These are phyloP conservation scores for Kodamaea fukazawae DNA, from an alignment of 805 yeast genomes.

Conservation along the genomic window DNA sequence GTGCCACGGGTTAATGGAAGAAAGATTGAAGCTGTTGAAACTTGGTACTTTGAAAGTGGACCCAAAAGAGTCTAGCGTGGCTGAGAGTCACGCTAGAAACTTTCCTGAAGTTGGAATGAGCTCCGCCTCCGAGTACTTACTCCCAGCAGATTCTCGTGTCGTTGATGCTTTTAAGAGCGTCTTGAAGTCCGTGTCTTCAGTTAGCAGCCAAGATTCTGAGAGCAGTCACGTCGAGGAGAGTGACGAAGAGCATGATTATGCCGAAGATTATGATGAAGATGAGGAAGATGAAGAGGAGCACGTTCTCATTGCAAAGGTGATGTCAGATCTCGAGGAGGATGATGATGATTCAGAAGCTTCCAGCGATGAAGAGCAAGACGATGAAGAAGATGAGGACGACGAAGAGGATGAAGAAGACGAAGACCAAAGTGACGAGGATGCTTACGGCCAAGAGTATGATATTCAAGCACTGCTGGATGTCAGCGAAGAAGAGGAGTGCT, in stretches of 20 bases:
- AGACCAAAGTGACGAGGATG: background rate
- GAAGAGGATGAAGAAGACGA: constrained; percentile 4
- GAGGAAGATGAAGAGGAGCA: constrained; percentile 8
- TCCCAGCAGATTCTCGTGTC: no score
- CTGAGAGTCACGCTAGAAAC: background rate
- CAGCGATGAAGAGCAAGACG: background rate
- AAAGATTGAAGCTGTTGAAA: constrained; percentile 6
- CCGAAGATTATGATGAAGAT: background rate
- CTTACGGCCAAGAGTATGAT: background rate
- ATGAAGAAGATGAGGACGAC: constrained; percentile 3
- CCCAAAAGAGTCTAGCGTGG: background rate
- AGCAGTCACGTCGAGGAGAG: constrained; percentile 2
- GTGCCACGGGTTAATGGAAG: constrained; percentile 10
- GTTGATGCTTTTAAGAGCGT: no score
- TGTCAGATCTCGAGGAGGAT: background rate
- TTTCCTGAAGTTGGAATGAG: background rate
- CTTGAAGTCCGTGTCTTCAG: background rate
- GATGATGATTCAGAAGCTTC: background rate
- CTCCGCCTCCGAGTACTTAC: no score
- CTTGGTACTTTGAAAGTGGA: background rate
- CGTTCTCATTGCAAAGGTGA: background rate
- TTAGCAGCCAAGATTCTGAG: background rate
- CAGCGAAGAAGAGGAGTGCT: no score
- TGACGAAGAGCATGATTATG: background rate
- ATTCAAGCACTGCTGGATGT: no score